A percentile compares a stretch with the other conserved stretches of the same genome.
Conservation (phyloP, 1,139 yeast species). For the Sporopachydermia cereana region DNA sequence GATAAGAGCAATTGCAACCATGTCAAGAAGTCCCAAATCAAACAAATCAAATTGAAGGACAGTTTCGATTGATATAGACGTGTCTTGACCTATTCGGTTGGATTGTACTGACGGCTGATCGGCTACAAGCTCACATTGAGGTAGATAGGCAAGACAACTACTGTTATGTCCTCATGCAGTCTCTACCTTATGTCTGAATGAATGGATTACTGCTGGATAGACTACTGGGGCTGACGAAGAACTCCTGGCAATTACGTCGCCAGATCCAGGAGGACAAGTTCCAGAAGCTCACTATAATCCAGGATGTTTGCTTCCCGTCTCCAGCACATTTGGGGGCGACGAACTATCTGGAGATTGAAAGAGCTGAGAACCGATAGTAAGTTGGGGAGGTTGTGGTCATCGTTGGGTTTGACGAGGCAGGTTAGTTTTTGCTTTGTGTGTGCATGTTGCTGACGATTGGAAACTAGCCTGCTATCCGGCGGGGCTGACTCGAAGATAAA, state of each 20-base stretch:
- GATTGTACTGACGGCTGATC: no score
- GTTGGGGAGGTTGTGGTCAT: background rate
- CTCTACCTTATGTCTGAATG: no score
- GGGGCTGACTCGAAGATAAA: conserved; percentile 67
- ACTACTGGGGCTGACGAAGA: conserved; percentile 11
- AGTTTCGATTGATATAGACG: no score
- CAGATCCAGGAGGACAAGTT: conserved; percentile 30
- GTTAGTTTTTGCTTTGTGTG: background rate
- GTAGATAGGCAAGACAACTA: no score
- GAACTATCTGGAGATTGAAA: conserved; percentile 56
- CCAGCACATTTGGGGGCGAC: conserved; percentile 40
- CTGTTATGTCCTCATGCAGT: no score
- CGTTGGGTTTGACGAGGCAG: background rate
- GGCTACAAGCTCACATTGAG: no score
- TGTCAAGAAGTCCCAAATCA: no score
- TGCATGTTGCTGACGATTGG: background rate
- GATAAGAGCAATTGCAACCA: no score
- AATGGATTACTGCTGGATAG: conserved; percentile 11
- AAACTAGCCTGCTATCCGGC: conserved; percentile 43
- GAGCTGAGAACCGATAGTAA: conserved; percentile 29
- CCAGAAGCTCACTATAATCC: conserved; percentile 22
- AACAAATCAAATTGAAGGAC: no score
- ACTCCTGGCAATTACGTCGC: conserved; percentile 10
- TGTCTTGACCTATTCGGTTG: no score
- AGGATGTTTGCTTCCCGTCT: conserved; percentile 25